Base-by-base conservation (phyloP, 495 filamentous ascomycete genomes). In the Penicillium antarcticum region DNA sequence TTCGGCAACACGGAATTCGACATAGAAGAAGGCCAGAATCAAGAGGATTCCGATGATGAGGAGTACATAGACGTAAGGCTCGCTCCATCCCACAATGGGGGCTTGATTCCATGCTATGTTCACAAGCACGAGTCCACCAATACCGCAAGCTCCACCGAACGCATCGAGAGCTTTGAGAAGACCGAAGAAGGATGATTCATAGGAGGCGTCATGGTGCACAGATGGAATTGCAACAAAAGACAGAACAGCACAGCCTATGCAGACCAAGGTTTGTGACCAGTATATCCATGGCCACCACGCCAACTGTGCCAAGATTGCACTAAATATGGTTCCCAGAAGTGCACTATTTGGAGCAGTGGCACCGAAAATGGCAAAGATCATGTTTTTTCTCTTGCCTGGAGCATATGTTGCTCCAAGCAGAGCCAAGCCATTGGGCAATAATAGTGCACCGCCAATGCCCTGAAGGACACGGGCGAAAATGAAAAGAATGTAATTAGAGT, bases 211-310 rank as follows among this genome's bases (percentile, higher is more conserved):
- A 49, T 29, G 68, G 47, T 37, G 68, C 24, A 73, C 70, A 3
- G 72, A 60, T 5, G 83, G 85, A 37, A 88, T 71, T 13, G 75
- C 66, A 10, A 73, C 53, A 38, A 68, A 62, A 0, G 68, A 74
- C 3, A 76, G 23, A 16, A 70, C 55, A 4, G 75, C 68, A 33
- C 74, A 60, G 4, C 70, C 45, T 0, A 69, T 46, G 21, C 73
- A 73, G 12, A 76, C 62, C 48, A 82, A 74, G 4, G 71, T 73
- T 45, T 81, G 71, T 4, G 68, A 64, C 79, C 78, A 88, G 56
- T 79, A 88, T 0, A 78, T 69, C 87, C 86, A 89, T 1, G 79
- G 81, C 87, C 85, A 89, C 77, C 78, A 83, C 2, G 69, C 73
- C 5, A 74, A 53, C 26, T 80, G 65, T 2, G 78, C 68, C 16